A percentile compares a stretch with the other conserved stretches of the same genome.
phyloP scores from a whole-genome alignment of 495 filamentous ascomycete species.

The Corynascus novoguineensis region DNA sequence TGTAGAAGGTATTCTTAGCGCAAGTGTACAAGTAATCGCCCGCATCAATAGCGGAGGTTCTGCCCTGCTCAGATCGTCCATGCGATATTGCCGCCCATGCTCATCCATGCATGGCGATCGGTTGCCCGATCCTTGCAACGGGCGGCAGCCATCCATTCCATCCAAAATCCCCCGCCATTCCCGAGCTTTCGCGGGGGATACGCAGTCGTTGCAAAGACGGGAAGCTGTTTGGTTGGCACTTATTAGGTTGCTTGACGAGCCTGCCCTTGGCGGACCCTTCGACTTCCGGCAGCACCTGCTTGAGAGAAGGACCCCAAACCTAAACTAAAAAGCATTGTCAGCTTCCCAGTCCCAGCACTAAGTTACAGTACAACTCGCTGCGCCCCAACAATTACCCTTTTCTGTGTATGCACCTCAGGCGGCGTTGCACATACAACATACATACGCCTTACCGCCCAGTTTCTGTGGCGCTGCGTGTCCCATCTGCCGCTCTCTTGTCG shows the following conservation, averaged over 20 bases:
- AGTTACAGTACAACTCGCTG: conserved; percentile 6
- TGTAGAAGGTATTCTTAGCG: too few species aligned
- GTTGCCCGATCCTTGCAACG: neutral
- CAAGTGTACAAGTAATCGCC: too few species aligned
- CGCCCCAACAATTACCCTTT: neutral
- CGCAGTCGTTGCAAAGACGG: too few species aligned
- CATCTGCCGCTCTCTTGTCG: conserved; percentile 4
- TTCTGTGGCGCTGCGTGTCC: neutral
- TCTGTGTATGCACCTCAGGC: neutral
- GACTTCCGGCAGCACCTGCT: too few species aligned
- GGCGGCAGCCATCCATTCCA: too few species aligned
- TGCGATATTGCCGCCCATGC: neutral
- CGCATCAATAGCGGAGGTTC: neutral
- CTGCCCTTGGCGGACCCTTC: conserved; percentile 20
- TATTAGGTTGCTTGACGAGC: conserved; percentile 14
- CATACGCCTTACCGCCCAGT: neutral
- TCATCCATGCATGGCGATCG: conserved; percentile 2
- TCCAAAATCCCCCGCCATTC: too few species aligned
- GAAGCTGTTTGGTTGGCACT: conserved; percentile 1
- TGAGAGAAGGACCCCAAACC: too few species aligned
- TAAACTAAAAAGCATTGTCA: too few species aligned
- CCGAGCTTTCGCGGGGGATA: too few species aligned
- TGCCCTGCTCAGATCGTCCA: neutral
- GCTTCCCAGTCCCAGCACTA: too few species aligned
- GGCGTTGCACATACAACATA: neutral